Evolutionary conservation across 176 grass and related monocot genomes (phyloP).

Genomic region (Calamus simplicifolius): DNA sequence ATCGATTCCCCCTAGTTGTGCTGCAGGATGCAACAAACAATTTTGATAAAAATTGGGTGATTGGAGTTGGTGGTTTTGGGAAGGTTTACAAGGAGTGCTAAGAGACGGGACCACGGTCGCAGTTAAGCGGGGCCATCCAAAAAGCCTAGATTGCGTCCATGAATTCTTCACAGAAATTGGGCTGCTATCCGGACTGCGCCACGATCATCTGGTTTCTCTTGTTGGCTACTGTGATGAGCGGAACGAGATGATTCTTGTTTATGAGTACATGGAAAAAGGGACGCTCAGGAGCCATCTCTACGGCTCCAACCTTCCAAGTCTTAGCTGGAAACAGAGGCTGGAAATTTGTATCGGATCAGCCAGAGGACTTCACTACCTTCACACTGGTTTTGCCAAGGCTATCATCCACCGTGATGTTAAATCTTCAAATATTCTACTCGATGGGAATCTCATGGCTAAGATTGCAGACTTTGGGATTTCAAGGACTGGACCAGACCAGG

Average conservation of each 20-base stretch:
- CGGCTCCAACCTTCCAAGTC: conserved; percentile 60
- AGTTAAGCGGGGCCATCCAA: conserved; percentile 83
- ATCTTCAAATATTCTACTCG: conserved; percentile 92
- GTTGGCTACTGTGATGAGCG: conserved; percentile 89
- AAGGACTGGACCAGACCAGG: conserved; percentile 75
- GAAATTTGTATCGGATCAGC: conserved; percentile 96
- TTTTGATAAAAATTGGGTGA: conserved; percentile 89
- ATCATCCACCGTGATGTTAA: conserved; percentile 98
- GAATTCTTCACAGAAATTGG: conserved; percentile 93
- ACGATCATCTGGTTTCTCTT: conserved; percentile 84
- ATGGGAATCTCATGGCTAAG: conserved; percentile 87
- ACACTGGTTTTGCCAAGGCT: conserved; percentile 77
- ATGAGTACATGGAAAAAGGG: conserved; percentile 94
- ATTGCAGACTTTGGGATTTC: conserved; percentile 87
- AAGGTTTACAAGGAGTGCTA: conserved; percentile 78
- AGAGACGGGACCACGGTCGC: conserved; percentile 80
- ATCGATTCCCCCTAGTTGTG: conserved; percentile 56
- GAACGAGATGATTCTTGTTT: conserved; percentile 96
- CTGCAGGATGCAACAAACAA: conserved; percentile 88
- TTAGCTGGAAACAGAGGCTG: conserved; percentile 80
- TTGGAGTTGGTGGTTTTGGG: conserved; percentile 88
- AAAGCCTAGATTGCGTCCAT: conserved; percentile 81
- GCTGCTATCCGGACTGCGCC: conserved; percentile 69
- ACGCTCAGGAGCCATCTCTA: conserved; percentile 84
- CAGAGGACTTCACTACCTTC: conserved; percentile 90